phyloP scores from a whole-genome alignment of 176 grass and related monocot genomes.

The Raddia distichophylla region DNA sequence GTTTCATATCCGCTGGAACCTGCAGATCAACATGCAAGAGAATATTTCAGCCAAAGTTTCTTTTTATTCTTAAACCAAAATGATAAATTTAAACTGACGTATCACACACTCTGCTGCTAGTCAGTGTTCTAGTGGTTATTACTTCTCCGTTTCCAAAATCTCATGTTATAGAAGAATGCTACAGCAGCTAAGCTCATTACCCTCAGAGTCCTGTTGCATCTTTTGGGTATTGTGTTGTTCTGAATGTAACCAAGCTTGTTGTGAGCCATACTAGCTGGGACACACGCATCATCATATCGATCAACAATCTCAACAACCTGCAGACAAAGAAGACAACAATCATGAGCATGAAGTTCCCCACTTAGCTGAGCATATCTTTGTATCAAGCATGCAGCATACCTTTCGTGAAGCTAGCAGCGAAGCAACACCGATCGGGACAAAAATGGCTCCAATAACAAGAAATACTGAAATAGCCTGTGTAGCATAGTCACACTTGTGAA shows the following conservation, averaged over 20 bases:
- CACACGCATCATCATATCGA: slow-evolving; percentile 67
- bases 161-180: slow-evolving; percentile 21
- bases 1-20: slow-evolving; percentile 86
- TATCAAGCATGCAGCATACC: slow-evolving; percentile 50
- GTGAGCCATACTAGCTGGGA: slow-evolving; percentile 52
- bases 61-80: background rate
- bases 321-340: slow-evolving; percentile 9
- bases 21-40: slow-evolving; percentile 40
- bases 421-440: slow-evolving; percentile 78
- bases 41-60: slow-evolving; percentile 34
- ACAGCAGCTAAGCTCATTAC: slow-evolving; percentile 50
- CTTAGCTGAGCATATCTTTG: background rate
- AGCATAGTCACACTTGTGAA: slow-evolving; percentile 33
- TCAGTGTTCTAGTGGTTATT: background rate
- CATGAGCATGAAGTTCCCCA: slow-evolving; percentile 3
- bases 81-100: slow-evolving; percentile 10
- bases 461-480: slow-evolving; percentile 81
- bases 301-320: slow-evolving; percentile 96
- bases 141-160: background rate
- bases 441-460: slow-evolving; percentile 72
- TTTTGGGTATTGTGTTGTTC: slow-evolving; percentile 51
- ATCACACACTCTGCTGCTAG: background rate
- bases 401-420: slow-evolving; percentile 66
- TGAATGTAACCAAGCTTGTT: slow-evolving; percentile 84
- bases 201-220: slow-evolving; percentile 62